Evolutionary conservation across 495 filamentous ascomycete genomes (phyloP).

Genomic region (Penicillium coprophilum): DNA sequence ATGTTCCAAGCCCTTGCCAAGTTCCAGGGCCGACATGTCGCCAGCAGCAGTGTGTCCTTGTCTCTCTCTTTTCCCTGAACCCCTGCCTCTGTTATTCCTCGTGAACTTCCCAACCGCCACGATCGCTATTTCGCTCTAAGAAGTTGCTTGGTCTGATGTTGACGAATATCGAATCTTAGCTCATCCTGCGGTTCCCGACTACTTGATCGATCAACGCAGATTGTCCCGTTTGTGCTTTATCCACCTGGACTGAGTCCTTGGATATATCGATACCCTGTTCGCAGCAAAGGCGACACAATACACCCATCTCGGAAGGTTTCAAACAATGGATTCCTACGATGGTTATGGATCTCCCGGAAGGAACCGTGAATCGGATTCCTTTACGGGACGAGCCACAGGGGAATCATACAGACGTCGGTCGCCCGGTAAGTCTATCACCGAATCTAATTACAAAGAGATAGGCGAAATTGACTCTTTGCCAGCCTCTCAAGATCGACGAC

Average conservation of each 20-base stretch:
- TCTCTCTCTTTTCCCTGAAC: slow-evolving; percentile 24
- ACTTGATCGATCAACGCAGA: slow-evolving; percentile 10
- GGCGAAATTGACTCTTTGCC: slow-evolving; percentile 13
- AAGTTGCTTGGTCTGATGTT: slow-evolving; percentile 41
- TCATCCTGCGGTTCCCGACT: slow-evolving; percentile 21
- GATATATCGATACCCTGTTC: not conserved
- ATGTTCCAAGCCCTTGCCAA: slow-evolving; percentile 7
- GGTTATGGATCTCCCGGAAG: slow-evolving; percentile 41
- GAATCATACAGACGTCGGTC: slow-evolving; percentile 53
- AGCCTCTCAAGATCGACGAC: slow-evolving; percentile 52
- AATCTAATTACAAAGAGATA: not conserved
- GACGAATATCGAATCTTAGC: slow-evolving; percentile 44
- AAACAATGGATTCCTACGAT: slow-evolving; percentile 48
- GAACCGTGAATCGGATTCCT: slow-evolving; percentile 41
- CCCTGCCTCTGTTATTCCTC: slow-evolving; percentile 20
- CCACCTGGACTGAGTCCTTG: not conserved
- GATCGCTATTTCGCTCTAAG: slow-evolving; percentile 23
- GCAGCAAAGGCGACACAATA: slow-evolving; percentile 13
- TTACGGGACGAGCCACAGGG: slow-evolving; percentile 27
- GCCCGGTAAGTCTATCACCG: slow-evolving; percentile 41
- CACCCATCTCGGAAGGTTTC: not conserved
- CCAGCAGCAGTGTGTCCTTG: slow-evolving; percentile 13
- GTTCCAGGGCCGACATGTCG: slow-evolving; percentile 6
- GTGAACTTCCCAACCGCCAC: slow-evolving; percentile 25
- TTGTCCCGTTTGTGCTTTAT: not conserved